Evolutionary conservation across 1,139 yeast species (phyloP).

Genomic region (Geotrichum siamense): DNA sequence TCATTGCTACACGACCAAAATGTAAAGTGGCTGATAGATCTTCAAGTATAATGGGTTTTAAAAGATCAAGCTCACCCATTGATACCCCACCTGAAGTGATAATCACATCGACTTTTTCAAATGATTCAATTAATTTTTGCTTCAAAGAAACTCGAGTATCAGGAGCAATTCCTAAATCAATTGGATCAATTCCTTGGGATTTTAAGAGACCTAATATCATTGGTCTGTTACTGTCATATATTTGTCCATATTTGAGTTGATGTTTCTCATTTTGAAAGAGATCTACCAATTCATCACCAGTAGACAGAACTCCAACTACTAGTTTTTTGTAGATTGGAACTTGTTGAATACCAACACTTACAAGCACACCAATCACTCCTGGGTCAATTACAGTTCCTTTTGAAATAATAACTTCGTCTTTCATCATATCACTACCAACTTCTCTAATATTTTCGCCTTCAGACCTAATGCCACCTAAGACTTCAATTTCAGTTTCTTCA

Average conservation of each 20-base stretch:
- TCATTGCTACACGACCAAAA: constrained; percentile 48
- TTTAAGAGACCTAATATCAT: constrained; percentile 35
- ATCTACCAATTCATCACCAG: constrained; percentile 45
- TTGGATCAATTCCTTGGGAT: constrained; percentile 32
- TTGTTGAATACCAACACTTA: constrained; percentile 38
- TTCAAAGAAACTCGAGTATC: constrained; percentile 33
- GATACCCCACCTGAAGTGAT: constrained; percentile 51
- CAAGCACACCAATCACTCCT: constrained; percentile 44
- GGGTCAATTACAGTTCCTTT: constrained; percentile 39
- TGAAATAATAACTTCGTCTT: constrained; percentile 35
- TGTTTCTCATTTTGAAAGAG: constrained; percentile 19
- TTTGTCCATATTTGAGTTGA: constrained; percentile 36
- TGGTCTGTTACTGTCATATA: constrained; percentile 46
- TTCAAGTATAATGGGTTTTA: constrained; percentile 43
- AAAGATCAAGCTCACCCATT: constrained; percentile 46
- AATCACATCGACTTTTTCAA: constrained; percentile 36
- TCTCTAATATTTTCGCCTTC: constrained; percentile 42
- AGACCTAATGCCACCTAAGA: constrained; percentile 33
- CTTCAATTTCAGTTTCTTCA: constrained; percentile 35
- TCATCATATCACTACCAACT: constrained; percentile 40
- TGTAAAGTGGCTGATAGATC: constrained; percentile 40
- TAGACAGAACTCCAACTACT: constrained; percentile 41
- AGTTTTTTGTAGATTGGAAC: constrained; percentile 40
- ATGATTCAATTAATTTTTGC: constrained; percentile 26
- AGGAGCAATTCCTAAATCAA: constrained; percentile 41